Conservation (phyloP, 768 basidiomycete genomes). For the Russula emetica region DNA sequence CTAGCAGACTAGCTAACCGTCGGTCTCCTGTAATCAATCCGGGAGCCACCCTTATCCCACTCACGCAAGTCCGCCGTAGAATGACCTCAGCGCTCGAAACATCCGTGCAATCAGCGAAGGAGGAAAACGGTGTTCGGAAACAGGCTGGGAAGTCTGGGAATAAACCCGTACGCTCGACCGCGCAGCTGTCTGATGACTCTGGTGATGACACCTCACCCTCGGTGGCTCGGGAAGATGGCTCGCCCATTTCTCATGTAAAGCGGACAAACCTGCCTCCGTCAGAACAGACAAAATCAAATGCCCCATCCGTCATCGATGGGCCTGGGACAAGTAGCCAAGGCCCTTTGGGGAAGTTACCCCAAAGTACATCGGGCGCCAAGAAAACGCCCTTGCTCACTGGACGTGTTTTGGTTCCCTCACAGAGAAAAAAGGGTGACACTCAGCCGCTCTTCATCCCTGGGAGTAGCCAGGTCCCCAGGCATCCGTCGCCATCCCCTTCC, state of each 20-base stretch:
- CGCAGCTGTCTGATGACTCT: not conserved
- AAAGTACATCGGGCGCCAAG: not conserved
- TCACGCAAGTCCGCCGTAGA: not conserved
- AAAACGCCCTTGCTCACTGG: not conserved
- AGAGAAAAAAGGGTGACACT: not conserved
- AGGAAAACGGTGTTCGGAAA: slow-evolving; percentile 1
- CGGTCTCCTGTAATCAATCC: not conserved
- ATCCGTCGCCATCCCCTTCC: slow-evolving; percentile 2
- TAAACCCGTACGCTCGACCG: not conserved
- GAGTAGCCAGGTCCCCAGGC: slow-evolving; percentile 23
- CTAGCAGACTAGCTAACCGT: slow-evolving; percentile 18
- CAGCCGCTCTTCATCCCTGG: slow-evolving; percentile 25
- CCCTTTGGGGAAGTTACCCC: not conserved
- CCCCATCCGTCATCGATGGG: slow-evolving; percentile 11
- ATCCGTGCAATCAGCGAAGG: slow-evolving; percentile 1
- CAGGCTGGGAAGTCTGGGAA: not conserved
- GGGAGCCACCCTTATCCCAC: slow-evolving; percentile 4
- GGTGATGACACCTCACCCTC: not conserved
- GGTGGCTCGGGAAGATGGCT: slow-evolving; percentile 7
- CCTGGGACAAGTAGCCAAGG: slow-evolving; percentile 16
- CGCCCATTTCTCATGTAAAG: slow-evolving; percentile 8
- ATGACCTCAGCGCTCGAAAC: not conserved
- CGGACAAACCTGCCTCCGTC: slow-evolving; percentile 11
- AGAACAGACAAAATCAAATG: not conserved
- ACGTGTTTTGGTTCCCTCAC: not conserved